Base-by-base conservation (phyloP, 768 basidiomycete genomes). In the Mycena indigotica region DNA sequence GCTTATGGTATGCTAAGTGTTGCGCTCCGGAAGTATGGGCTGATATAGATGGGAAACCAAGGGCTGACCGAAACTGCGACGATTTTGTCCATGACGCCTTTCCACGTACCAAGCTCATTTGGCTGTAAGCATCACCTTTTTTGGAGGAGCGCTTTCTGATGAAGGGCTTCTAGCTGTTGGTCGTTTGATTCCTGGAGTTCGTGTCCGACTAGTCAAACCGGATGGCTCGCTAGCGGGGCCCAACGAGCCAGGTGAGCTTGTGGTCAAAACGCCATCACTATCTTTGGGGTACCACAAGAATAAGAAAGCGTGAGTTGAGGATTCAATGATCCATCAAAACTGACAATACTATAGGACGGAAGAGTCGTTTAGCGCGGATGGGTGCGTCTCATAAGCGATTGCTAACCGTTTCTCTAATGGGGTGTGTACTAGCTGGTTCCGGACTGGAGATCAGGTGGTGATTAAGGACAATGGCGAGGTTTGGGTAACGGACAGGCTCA, bases 41-140 rank as follows among this genome's bases (percentile, higher is more conserved):
- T 50, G 25, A 23, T 23, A 19, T 24, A 35, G 10, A 45, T 21
- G 30, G 48, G 6, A 3, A 30, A 23, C 45, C 3, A 52, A 88
- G 87, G 88, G 3, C 78, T 86, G 80, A 89, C 88, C 0, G 88
- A 90, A 66, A 77, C 82, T 0, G 76, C 77, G 53, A 84, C 84
- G 0, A 73, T 79, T 8, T 73, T 81, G 5, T 65, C 77, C 10
- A 79, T 83, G 75, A 80, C 78, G 66, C 73, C 81, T 19, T 70
- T 80, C 5, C 73, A 75, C 5, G 61, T 72, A 24, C 80, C 77
- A 55, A 67, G 80, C 25, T 26, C 51, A 3, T 53, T 26, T 17
- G 57, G 57, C 32, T 41, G 57, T 58, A 17, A 57, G 56, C 21
- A 23, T 28, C 23, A n/a, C 28, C 5, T 28, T 13, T 4, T 3